Evolutionary conservation across 2,329 filamentous ascomycete genomes (phyloP), one percentile per base, ranked within the genome.

Genomic region (Shiraia sp.): DNA sequence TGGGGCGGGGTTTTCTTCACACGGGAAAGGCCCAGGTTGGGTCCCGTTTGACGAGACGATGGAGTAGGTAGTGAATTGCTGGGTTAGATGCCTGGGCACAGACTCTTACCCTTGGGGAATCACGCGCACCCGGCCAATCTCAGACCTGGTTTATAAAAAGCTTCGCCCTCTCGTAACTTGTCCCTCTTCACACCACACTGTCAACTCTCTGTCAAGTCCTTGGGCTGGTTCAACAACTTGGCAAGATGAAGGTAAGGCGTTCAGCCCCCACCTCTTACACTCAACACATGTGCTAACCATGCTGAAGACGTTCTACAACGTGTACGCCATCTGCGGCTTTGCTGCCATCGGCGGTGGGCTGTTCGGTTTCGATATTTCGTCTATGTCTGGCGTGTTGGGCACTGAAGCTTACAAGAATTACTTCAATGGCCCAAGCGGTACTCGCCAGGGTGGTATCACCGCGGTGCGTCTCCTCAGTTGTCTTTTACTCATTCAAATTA

Each of bases 301-400:
- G n/a, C n/a, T 68, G 64, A 65, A 63, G 50, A 66, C 61, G 12
- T 65, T 63, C 50, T 69, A 69, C 45, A 82, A 80, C 59, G 73
- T 83, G 34, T 83, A 84, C 62, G 28, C 36, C 23, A 50, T 83
- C 49, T 85, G 81, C 65, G 72, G 70, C 45, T 83, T 85, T 58
- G 81, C 81, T 61, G 79, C 81, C 58, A 80, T 85, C 49, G 81
- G 68, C 25, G 68, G 68, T 40, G 65, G 52, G 2, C 56, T 71
- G 10, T 70, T 71, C 37, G 68, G 68, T 40, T 70, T 71, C 52
- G 68, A 71, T 34, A 70, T 71, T 49, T 62, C 59, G 6, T 69
- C 66, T 30, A 71, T 70, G 68, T 63, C 57, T 10, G 68, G 67
- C 42, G 67, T 70, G 16, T 42, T 71, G 9, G 68, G 66, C 16